Conservation (phyloP, 1,284 basidiomycete species). For the Cryptococcus amylolentus region DNA sequence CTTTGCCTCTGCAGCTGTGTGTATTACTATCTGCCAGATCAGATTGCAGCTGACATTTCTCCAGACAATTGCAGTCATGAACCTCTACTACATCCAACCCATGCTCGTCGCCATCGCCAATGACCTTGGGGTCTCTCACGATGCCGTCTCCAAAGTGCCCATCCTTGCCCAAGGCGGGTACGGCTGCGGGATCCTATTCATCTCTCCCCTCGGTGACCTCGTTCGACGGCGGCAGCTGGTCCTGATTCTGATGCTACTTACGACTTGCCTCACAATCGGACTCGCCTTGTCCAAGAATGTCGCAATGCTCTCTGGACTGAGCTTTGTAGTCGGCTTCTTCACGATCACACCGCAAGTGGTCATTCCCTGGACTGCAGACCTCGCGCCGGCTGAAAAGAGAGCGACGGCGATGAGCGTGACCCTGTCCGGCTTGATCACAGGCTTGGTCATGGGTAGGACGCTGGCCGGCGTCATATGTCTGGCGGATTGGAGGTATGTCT, state of each 20-base stretch:
- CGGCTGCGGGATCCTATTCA: conserved; percentile 57
- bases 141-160: conserved; percentile 58
- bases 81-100: conserved; percentile 68
- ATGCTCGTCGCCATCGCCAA: conserved; percentile 56
- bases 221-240: conserved; percentile 58
- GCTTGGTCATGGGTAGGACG: conserved; percentile 66
- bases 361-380: conserved; percentile 63
- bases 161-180: conserved; percentile 56
- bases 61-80: conserved; percentile 49
- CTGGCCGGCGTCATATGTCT: conserved; percentile 65
- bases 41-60: not conserved
- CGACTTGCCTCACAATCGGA: conserved; percentile 58
- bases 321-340: conserved; percentile 58
- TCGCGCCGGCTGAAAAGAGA: conserved; percentile 62
- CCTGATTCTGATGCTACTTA: conserved; percentile 53
- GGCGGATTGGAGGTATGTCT: conserved; percentile 61
- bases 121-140: conserved; percentile 59
- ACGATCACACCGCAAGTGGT: conserved; percentile 56
- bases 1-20: conserved; percentile 69
- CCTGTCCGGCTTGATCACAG: conserved; percentile 63
- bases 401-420: conserved; percentile 65
- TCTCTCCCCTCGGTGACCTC: conserved; percentile 66
- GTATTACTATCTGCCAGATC: conserved; percentile 21
- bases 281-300: conserved; percentile 56
- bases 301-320: conserved; percentile 57